Conservation (phyloP, 225 moss, liverwort and hornwort species). For the Takakia lepidozioides region DNA sequence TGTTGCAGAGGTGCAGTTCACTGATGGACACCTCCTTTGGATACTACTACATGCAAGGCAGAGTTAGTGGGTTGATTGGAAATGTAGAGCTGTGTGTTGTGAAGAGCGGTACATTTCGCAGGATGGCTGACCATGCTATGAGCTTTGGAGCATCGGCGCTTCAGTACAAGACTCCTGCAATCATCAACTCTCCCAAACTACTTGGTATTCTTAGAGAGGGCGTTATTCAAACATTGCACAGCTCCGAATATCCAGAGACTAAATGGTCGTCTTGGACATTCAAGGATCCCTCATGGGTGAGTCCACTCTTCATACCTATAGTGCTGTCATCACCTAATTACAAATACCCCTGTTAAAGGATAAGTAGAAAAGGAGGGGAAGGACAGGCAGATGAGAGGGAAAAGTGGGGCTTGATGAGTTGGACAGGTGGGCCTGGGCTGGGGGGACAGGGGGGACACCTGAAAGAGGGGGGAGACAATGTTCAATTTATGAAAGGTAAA, state of each 20-base stretch:
- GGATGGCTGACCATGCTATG: slow-evolving; percentile 9
- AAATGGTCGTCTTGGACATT: too few species aligned
- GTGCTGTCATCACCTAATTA: too few species aligned
- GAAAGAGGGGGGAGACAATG: too few species aligned
- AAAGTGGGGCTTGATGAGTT: too few species aligned
- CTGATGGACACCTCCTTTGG: slow-evolving; percentile 26
- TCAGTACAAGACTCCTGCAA: slow-evolving; percentile 22
- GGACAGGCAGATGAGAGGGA: too few species aligned
- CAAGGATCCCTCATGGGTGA: too few species aligned
- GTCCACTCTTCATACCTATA: too few species aligned
- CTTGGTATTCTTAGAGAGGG: slow-evolving; percentile 12
- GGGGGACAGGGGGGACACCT: too few species aligned
- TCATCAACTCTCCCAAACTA: slow-evolving; percentile 8
- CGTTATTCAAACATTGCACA: slow-evolving; percentile 4
- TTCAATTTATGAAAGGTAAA: too few species aligned
- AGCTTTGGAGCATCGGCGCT: slow-evolving; percentile 9
- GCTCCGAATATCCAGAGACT: slow-evolving; percentile 11
- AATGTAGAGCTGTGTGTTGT: slow-evolving; percentile 22
- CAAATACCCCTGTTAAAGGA: too few species aligned
- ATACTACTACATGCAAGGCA: slow-evolving; percentile 11
- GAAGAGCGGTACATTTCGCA: slow-evolving; percentile 13
- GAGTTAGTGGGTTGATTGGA: slow-evolving; percentile 20
- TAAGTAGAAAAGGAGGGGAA: too few species aligned
- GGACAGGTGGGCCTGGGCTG: too few species aligned
- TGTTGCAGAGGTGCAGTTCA: slow-evolving; percentile 26